These are phyloP conservation scores for Aspergillus sp. DNA, from an alignment of 2,329 filamentous ascomycete genomes.

Conservation along the genomic window DNA sequence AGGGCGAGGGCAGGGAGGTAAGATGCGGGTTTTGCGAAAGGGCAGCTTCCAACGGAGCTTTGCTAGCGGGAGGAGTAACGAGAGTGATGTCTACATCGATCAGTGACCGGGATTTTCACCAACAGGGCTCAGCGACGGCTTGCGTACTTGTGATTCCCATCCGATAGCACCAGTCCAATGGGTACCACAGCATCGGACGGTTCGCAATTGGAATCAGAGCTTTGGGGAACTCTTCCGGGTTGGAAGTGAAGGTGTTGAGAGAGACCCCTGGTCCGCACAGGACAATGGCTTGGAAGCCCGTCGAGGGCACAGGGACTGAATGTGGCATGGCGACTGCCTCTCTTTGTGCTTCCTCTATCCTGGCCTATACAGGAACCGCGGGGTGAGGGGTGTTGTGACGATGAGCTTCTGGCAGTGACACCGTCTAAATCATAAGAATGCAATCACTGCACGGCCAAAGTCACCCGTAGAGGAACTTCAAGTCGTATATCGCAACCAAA, in stretches of 20 bases:
- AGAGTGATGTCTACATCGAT: conserved; percentile 37
- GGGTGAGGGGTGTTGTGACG: not conserved
- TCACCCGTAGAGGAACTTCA: not conserved
- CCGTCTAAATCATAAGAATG: not conserved
- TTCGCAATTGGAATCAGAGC: conserved; percentile 44
- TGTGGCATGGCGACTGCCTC: conserved; percentile 19
- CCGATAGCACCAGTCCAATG: conserved; percentile 42
- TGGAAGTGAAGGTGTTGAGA: conserved; percentile 44
- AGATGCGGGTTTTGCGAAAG: conserved; percentile 44
- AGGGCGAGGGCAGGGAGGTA: conserved; percentile 41
- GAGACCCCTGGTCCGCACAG: conserved; percentile 43
- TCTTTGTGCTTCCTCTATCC: not conserved
- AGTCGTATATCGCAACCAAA: not conserved
- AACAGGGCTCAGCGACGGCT: too few relatives aligned
- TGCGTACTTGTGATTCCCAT: conserved; percentile 40
- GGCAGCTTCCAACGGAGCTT: conserved; percentile 38
- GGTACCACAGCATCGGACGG: conserved; percentile 44
- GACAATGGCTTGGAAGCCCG: conserved; percentile 43
- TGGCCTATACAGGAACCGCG: not conserved
- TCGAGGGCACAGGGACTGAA: conserved; percentile 47
- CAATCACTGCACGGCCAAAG: not conserved
- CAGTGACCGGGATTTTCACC: not conserved
- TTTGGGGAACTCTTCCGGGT: conserved; percentile 42
- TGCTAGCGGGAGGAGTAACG: conserved; percentile 39
- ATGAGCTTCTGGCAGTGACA: not conserved